Conservation (phyloP, 768 basidiomycete species). For the Tylopilus cervinicoccineus region DNA sequence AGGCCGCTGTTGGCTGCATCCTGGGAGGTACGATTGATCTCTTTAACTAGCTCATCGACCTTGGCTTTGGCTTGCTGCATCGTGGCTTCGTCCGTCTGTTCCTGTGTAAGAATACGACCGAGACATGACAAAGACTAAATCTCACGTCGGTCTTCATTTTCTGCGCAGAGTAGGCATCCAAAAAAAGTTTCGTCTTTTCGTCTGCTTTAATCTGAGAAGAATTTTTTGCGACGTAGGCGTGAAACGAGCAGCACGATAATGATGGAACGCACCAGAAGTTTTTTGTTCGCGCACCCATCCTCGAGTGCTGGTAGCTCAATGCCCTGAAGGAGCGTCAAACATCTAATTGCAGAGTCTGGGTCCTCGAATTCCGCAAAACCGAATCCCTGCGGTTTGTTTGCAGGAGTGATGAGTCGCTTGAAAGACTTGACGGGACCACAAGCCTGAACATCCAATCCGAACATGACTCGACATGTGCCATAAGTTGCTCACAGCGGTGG, state of each 20-base stretch:
- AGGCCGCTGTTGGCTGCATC: constrained; percentile 73
- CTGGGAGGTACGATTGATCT: constrained; percentile 69
- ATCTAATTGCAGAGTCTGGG: constrained; percentile 84
- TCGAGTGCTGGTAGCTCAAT: constrained; percentile 60
- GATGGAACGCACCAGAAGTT: constrained; percentile 58
- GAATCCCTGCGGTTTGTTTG: constrained; percentile 93
- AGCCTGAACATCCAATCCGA: constrained; percentile 47
- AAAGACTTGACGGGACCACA: constrained; percentile 89
- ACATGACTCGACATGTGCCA: background rate
- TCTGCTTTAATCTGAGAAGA: constrained; percentile 84
- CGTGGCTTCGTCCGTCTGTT: constrained; percentile 67
- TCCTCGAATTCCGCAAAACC: constrained; percentile 97
- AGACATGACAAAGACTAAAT: constrained; percentile 4
- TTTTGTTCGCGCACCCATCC: constrained; percentile 58
- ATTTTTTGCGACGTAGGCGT: constrained; percentile 39
- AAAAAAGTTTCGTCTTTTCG: constrained; percentile 85
- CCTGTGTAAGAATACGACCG: background rate
- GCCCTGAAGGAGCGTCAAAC: constrained; percentile 60
- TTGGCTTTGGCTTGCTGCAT: constrained; percentile 58
- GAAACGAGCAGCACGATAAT: constrained; percentile 11
- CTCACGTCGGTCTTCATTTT: constrained; percentile 81
- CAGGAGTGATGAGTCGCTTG: constrained; percentile 88
- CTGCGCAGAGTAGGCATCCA: constrained; percentile 81
- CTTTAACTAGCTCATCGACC: constrained; percentile 61
- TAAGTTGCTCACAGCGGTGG: background rate